phyloP scores from a whole-genome alignment of 306 rosid species.

The Quercus bicolor region DNA sequence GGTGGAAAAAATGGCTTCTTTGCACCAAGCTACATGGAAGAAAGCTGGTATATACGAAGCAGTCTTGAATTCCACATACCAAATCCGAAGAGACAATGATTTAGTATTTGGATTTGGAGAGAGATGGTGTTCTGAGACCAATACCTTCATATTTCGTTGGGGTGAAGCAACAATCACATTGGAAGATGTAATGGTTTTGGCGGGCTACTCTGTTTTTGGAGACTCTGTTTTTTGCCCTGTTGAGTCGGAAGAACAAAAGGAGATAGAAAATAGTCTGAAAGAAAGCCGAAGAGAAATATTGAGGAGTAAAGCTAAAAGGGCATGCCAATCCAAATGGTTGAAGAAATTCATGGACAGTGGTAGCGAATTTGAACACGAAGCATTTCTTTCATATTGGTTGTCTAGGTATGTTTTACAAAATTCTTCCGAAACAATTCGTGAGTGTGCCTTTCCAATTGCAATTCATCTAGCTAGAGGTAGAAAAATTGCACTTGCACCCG shows the following conservation, averaged over 20 bases:
- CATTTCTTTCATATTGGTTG: background rate
- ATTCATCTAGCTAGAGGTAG: constrained; percentile 15
- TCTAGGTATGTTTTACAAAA: background rate
- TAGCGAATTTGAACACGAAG: background rate
- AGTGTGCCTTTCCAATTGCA: background rate
- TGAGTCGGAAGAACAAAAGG: background rate
- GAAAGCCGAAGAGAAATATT: background rate
- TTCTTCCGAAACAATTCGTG: background rate
- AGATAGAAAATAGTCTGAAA: background rate
- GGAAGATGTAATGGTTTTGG: constrained; percentile 49
- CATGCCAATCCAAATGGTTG: background rate
- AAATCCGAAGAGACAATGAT: background rate
- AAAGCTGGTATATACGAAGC: constrained; percentile 45
- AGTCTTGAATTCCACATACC: constrained; percentile 28
- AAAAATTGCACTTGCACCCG: constrained; percentile 8
- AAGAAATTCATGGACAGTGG: background rate
- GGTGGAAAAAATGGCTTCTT: constrained; percentile 24
- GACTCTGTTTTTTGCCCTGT: constrained; percentile 11
- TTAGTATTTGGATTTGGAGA: constrained; percentile 29
- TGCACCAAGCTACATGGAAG: constrained; percentile 34
- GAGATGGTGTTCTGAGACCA: constrained; percentile 47
- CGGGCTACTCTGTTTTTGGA: constrained; percentile 15
- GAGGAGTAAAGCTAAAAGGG: too few species aligned
- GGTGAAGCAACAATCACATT: constrained; percentile 53
- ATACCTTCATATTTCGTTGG: constrained; percentile 44